These are phyloP conservation scores for Trichoderma sp. DNA, from an alignment of 2,329 filamentous ascomycete species.

Conservation along the genomic window DNA sequence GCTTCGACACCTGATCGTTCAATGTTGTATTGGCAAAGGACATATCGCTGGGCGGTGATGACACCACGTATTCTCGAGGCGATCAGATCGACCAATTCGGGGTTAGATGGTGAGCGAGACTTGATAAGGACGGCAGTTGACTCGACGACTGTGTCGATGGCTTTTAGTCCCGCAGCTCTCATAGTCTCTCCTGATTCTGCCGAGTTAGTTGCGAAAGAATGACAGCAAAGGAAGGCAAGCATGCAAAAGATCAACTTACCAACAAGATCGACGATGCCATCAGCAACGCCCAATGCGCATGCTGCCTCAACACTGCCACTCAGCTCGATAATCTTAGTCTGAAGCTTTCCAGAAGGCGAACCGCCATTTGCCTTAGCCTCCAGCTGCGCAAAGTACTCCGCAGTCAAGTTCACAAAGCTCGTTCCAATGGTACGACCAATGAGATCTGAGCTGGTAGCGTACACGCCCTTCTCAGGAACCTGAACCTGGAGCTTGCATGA, in stretches of 20 bases:
- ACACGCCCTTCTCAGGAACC: constrained; percentile 80
- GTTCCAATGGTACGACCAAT: constrained; percentile 93
- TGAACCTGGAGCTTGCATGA: constrained; percentile 95
- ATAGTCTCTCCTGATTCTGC: constrained; percentile 97
- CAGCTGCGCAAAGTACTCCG: constrained; percentile 79
- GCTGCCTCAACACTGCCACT: constrained; percentile 97
- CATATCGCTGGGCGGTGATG: constrained; percentile 91
- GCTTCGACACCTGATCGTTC: constrained; percentile 65
- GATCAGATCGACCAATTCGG: constrained; percentile 79
- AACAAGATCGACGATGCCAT: constrained; percentile 96
- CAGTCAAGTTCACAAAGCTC: constrained; percentile 84
- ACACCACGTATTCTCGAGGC: constrained; percentile 86
- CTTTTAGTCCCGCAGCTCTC: constrained; percentile 89
- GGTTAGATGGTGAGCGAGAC: constrained; percentile 79
- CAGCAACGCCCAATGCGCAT: constrained; percentile 91
- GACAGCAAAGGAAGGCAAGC: neutral
- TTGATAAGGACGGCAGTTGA: constrained; percentile 90
- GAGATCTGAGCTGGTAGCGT: constrained; percentile 70
- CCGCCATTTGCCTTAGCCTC: constrained; percentile 55
- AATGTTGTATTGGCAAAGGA: constrained; percentile 96
- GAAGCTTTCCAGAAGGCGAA: constrained; percentile 54
- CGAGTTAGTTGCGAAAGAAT: neutral
- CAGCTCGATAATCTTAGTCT: constrained; percentile 89
- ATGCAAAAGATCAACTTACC: constrained; percentile 58
- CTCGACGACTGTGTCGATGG: constrained; percentile 90